Percentiles rank a stretch among this genome's conserved stretches.
Evolutionary conservation across 352 stramenopile species (phyloP).

Genomic region (Pythium volutum): DNA sequence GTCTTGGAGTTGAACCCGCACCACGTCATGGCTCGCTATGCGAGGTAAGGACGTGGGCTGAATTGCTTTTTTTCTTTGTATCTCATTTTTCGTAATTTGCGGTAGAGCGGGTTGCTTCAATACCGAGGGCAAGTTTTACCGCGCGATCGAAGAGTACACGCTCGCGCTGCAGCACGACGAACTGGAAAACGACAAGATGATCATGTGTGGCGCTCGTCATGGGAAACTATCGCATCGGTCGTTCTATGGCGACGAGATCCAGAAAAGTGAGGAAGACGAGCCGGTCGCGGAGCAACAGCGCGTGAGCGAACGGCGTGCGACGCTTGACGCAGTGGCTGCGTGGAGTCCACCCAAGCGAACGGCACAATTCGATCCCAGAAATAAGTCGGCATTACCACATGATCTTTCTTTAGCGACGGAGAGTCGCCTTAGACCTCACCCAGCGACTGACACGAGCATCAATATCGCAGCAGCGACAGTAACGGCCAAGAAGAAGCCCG

Average conservation of each 20-base stretch:
- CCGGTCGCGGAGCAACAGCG: not conserved
- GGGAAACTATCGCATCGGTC: not conserved
- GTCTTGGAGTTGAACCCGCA: constrained; percentile 66
- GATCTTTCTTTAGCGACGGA: not conserved
- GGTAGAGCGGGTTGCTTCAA: constrained; percentile 62
- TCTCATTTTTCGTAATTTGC: constrained; percentile 17
- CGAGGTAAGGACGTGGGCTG: constrained; percentile 5
- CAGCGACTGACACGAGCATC: not conserved
- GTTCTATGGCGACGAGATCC: not conserved
- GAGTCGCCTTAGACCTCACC: not conserved
- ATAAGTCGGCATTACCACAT: not conserved
- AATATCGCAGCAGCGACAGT: not conserved
- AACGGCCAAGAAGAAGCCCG: constrained; percentile 9
- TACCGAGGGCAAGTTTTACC: constrained; percentile 60
- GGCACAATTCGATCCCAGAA: not conserved
- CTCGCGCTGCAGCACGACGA: constrained; percentile 69
- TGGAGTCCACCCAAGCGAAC: not conserved
- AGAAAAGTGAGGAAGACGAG: not conserved
- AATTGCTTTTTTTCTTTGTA: not conserved
- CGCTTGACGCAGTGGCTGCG: not conserved
- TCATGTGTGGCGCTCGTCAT: not conserved
- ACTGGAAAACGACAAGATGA: constrained; percentile 32
- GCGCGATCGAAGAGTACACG: constrained; percentile 75
- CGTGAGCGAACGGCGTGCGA: not conserved
- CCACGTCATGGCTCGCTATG: constrained; percentile 80